Evolutionary conservation across 108 stramenopile species (phyloP), one percentile per base, ranked within the genome.

Genomic region (Nitzschia sp.): DNA sequence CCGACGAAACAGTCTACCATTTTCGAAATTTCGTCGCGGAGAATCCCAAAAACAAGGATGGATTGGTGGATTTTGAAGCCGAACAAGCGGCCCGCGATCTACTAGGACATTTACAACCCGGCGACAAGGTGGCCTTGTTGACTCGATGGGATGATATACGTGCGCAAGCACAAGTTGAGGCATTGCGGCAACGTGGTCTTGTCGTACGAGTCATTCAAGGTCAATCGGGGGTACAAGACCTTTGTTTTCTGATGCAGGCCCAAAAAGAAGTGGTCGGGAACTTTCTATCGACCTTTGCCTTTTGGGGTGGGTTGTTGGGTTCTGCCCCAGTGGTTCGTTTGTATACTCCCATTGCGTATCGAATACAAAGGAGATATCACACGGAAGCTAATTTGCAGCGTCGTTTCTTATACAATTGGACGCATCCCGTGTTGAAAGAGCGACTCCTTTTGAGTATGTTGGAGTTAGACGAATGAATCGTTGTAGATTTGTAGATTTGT

Each of bases 101-200:
- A n/a, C 75, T 83, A n/a, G 65, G 53, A 7, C 42, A 83, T 44
- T 69, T 77, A 29, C 57, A 62, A 34, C 53, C 53, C 20, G 81
- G 79, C 44, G 77, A 75, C 51, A 80, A 76, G 48, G 73, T 83
- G 8, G 81, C 85, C 25, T 78, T 86, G 20, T 57, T 41, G n/a
- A 68, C 51, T 43, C 72, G 62, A 24, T 65, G 65, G 3, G 62
- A 46, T 6, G 53, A 65, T 38, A 10, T 12, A 14, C 55, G 57
- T 7, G 61, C 59, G 3, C 52, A 73, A 8, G 25, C 29, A 19
- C 68, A 75, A 55, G 69, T 78, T 0, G 42, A 71, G 7, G 80
- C 77, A 17, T 42, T 86, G 20, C 50, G 74, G 38, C 59, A 63
- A 15, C 67, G 65, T 44, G 85, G 82, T 24, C 42, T 79, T 10